phyloP scores from a whole-genome alignment of 768 basidiomycete genomes.

The Mycena polygramma region DNA sequence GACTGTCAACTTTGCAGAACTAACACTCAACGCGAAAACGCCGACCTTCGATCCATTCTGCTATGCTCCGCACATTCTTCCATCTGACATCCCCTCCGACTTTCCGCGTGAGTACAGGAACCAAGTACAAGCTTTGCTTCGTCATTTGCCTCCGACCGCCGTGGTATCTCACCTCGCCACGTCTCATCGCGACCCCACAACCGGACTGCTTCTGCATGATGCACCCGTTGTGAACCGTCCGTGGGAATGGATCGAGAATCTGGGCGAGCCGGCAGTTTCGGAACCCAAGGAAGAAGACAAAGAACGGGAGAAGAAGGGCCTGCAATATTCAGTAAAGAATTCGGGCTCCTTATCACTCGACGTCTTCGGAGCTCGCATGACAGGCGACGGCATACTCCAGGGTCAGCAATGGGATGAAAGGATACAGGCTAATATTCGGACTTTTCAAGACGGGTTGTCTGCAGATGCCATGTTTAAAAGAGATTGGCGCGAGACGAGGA shows the following conservation, averaged over 20 bases:
- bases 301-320: conserved; percentile 50
- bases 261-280: conserved; percentile 67
- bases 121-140: conserved; percentile 71
- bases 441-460: conserved; percentile 75
- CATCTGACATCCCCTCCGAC: conserved; percentile 66
- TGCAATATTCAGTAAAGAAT: conserved; percentile 66
- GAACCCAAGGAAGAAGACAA: conserved; percentile 60
- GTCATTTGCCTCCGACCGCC: conserved; percentile 63
- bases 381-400: conserved; percentile 68
- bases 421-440: conserved; percentile 61
- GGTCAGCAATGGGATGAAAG: conserved; percentile 47
- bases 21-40: conserved; percentile 69
- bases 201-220: conserved; percentile 63
- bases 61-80: conserved; percentile 67
- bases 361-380: conserved; percentile 73
- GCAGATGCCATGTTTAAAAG: conserved; percentile 76
- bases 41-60: conserved; percentile 72
- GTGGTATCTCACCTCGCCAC: conserved; percentile 70
- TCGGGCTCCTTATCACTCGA: conserved; percentile 80
- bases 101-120: conserved; percentile 69
- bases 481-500: conserved; percentile 83
- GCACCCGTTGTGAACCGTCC: conserved; percentile 77
- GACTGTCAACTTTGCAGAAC: conserved; percentile 58
- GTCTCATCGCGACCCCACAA: conserved; percentile 63
- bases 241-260: conserved; percentile 90